These are phyloP conservation scores for Candida maesae DNA, from an alignment of 805 yeast genomes.

Conservation along the genomic window DNA sequence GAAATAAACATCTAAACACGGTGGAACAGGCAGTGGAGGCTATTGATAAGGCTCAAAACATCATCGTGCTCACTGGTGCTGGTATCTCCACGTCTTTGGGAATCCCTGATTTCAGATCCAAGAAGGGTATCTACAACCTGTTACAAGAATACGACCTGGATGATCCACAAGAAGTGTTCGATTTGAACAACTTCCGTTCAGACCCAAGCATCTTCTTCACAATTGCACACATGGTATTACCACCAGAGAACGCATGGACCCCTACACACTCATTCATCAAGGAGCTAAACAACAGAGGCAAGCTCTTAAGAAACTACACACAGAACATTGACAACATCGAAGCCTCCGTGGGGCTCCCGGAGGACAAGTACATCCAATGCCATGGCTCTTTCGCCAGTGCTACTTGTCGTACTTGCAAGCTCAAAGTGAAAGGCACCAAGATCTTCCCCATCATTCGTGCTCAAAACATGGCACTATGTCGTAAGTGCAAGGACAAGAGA, in stretches of 20 bases:
- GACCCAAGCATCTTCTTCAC: constrained; percentile 81
- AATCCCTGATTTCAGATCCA: constrained; percentile 88
- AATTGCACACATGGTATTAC: constrained; percentile 82
- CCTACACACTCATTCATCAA: constrained; percentile 82
- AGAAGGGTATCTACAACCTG: constrained; percentile 77
- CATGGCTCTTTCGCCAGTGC: constrained; percentile 93
- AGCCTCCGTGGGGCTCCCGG: constrained; percentile 67
- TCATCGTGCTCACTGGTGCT: constrained; percentile 85
- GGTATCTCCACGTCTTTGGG: constrained; percentile 90
- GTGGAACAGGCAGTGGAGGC: constrained; percentile 55
- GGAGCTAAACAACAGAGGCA: constrained; percentile 68
- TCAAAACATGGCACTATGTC: constrained; percentile 67
- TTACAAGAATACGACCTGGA: constrained; percentile 63
- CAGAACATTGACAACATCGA: constrained; percentile 90
- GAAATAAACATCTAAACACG: constrained; percentile 50
- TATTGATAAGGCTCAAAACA: constrained; percentile 51
- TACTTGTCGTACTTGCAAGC: constrained; percentile 73
- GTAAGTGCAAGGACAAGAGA: constrained; percentile 52
- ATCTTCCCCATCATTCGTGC: constrained; percentile 57
- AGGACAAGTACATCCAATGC: constrained; percentile 75
- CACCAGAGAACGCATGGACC: constrained; percentile 62
- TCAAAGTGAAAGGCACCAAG: constrained; percentile 59
- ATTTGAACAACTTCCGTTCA: constrained; percentile 60
- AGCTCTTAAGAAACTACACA: constrained; percentile 78
- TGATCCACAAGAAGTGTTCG: constrained; percentile 92